Evolutionary conservation across 257 asterid genomes (phyloP).

Genomic region (Scutellaria minor): DNA sequence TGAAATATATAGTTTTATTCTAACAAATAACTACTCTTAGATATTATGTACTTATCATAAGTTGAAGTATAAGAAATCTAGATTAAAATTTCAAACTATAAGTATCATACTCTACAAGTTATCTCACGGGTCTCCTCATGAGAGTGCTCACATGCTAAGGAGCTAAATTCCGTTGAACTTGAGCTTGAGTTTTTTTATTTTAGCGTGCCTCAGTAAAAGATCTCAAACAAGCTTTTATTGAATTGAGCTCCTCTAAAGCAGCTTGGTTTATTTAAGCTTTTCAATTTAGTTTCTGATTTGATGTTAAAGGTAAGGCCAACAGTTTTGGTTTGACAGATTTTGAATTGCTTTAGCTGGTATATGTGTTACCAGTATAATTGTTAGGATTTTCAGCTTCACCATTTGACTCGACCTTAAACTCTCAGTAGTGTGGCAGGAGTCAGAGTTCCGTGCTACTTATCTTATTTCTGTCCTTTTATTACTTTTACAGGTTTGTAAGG

Average conservation of each 20-base stretch:
- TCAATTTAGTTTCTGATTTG: background rate
- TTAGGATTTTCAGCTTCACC: no score
- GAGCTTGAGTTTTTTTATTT: background rate
- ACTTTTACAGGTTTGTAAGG: constrained; percentile 78
- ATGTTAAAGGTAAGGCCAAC: background rate
- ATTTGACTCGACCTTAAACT: no score
- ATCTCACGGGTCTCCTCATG: background rate
- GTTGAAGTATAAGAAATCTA: background rate
- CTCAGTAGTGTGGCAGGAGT: background rate
- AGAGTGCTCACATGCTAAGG: background rate
- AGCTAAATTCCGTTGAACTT: background rate
- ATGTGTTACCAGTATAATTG: background rate
- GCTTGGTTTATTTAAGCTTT: background rate
- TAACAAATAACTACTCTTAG: background rate
- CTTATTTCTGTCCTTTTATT: constrained; percentile 8
- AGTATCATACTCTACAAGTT: background rate
- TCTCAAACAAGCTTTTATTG: background rate
- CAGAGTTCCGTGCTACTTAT: background rate
- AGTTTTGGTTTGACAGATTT: background rate
- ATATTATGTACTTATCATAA: no score
- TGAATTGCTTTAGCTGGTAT: background rate
- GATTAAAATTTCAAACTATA: background rate
- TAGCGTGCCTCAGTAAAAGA: background rate
- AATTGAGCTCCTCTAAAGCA: background rate
- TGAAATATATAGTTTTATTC: background rate